A percentile compares a stretch with the other conserved stretches of the same genome.
These are phyloP conservation scores for Polychaeton citri DNA, from an alignment of 2,329 filamentous ascomycete species.

Conservation along the genomic window DNA sequence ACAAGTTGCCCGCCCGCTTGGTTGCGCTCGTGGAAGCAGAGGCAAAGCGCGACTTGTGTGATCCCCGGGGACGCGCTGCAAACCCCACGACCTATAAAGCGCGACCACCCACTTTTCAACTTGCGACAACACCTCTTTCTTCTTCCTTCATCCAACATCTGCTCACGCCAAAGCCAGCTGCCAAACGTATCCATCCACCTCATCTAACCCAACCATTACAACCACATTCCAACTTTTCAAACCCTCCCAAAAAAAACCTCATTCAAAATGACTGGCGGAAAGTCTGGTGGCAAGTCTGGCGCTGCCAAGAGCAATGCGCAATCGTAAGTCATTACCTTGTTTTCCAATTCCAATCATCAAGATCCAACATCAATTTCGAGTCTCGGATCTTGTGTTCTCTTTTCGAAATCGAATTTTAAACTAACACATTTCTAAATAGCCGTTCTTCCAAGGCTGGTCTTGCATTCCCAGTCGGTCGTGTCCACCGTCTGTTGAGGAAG, in stretches of 20 bases:
- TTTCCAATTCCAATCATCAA: constrained; percentile 7
- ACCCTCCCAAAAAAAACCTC: constrained; percentile 24
- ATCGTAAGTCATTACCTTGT: constrained; percentile 57
- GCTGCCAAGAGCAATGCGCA: constrained; percentile 92
- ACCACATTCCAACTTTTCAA: constrained; percentile 10
- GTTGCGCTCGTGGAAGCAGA: too few species aligned
- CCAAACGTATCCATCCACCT: constrained; percentile 11
- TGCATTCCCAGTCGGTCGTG: constrained; percentile 97
- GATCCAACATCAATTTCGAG: constrained; percentile 6
- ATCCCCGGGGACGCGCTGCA: neutral
- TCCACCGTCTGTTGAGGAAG: constrained; percentile 96
- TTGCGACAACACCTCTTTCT: constrained; percentile 11
- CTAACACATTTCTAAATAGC: constrained; percentile 43
- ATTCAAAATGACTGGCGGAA: constrained; percentile 99
- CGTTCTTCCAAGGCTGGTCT: constrained; percentile 99
- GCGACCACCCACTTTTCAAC: constrained; percentile 8
- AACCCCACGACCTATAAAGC: neutral
- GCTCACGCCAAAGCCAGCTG: constrained; percentile 22
- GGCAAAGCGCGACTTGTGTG: too few species aligned
- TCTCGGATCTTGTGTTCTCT: constrained; percentile 30
- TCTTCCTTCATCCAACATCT: constrained; percentile 25
- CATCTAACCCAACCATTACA: constrained; percentile 22
- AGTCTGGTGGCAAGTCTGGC: constrained; percentile 99
- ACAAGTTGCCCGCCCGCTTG: too few species aligned
- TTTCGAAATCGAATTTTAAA: constrained; percentile 13